phyloP scores from a whole-genome alignment of 768 basidiomycete species.

The Mycena latifolia region DNA sequence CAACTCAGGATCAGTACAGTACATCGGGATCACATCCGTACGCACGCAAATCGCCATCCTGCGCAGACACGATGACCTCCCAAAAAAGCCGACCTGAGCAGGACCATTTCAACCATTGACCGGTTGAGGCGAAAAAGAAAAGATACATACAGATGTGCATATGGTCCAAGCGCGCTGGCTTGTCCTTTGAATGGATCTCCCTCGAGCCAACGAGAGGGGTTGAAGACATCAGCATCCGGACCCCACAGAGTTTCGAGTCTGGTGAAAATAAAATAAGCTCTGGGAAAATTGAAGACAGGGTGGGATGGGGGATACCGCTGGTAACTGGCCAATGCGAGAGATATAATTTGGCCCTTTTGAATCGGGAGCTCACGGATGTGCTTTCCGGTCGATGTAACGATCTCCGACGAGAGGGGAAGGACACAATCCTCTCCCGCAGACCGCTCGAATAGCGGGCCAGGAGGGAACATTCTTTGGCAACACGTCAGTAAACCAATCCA shows the following conservation, averaged over 20 bases:
- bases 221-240: slow-evolving; percentile 28
- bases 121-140: too few relatives aligned
- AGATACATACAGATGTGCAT: slow-evolving; percentile 34
- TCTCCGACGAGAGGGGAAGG: slow-evolving; percentile 24
- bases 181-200: slow-evolving; percentile 5
- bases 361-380: slow-evolving; percentile 23
- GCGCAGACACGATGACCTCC: slow-evolving; percentile 16
- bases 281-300: slow-evolving; percentile 10
- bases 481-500: slow-evolving; percentile 14
- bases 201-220: slow-evolving; percentile 24
- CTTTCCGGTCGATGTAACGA: slow-evolving; percentile 15
- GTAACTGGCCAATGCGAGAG: slow-evolving; percentile 23
- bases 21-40: background rate
- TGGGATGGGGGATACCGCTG: slow-evolving; percentile 28
- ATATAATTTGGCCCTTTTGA: slow-evolving; percentile 28
- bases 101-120: too few relatives aligned
- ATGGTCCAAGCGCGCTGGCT: slow-evolving; percentile 31
- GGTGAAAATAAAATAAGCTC: slow-evolving; percentile 4
- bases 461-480: slow-evolving; percentile 11
- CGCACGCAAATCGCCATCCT: slow-evolving; percentile 30
- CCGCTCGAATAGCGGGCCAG: slow-evolving; percentile 22
- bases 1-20: slow-evolving; percentile 4
- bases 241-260: slow-evolving; percentile 29
- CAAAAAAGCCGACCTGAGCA: slow-evolving; percentile 8
- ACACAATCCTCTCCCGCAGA: slow-evolving; percentile 23